Evolutionary conservation across 345 rosid genomes (phyloP).

Genomic region (Litchi chinensis): DNA sequence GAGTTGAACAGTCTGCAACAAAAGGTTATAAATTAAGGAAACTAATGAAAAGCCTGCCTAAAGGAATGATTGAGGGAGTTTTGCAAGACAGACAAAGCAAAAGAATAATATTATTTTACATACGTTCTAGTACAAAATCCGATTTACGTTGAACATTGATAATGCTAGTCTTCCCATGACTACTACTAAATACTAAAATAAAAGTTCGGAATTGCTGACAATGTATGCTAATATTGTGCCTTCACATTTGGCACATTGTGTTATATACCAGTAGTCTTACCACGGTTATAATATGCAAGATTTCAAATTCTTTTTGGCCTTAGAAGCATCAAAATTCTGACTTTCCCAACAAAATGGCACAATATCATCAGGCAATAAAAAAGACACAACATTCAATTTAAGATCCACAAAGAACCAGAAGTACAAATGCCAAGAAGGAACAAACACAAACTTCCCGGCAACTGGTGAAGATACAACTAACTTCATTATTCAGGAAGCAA

Average conservation of each 20-base stretch:
- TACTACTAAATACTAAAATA: background rate
- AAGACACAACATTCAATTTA: background rate
- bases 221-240: background rate
- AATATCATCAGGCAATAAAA: too few relatives aligned
- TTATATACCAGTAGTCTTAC: background rate
- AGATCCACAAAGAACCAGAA: background rate
- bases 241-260: too few relatives aligned
- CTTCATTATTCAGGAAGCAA: background rate
- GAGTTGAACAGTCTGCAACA: too few relatives aligned
- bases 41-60: background rate
- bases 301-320: background rate
- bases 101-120: background rate
- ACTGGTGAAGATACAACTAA: too few relatives aligned
- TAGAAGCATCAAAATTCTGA: too few relatives aligned
- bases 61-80: background rate
- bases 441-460: too few relatives aligned
- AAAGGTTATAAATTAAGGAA: too few relatives aligned
- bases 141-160: background rate
- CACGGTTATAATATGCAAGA: background rate
- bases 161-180: background rate
- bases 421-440: too few relatives aligned
- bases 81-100: background rate
- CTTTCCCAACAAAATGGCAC: too few relatives aligned
- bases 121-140: background rate
- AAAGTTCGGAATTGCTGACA: background rate